Evolutionary conservation across 2,329 filamentous ascomycete genomes (phyloP).

Genomic region (Rugonectria rugulosa): DNA sequence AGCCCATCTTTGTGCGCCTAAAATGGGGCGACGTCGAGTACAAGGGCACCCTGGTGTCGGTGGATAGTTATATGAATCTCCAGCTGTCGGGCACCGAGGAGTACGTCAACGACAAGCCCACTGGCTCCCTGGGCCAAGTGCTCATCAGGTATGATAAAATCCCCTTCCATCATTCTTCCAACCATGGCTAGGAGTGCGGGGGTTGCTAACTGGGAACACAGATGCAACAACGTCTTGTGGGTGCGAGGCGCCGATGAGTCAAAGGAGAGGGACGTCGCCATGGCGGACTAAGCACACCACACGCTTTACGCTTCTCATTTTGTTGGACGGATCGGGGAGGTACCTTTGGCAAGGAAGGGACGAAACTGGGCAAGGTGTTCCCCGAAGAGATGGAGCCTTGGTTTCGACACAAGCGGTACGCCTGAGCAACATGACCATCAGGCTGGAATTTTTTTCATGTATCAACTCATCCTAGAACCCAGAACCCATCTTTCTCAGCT

Average conservation of each 20-base stretch:
- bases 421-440: not conserved
- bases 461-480: no score
- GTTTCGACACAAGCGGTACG: not conserved
- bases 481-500: no score
- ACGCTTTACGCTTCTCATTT: not conserved
- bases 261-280: slow-evolving; percentile 62
- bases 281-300: slow-evolving; percentile 44
- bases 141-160: slow-evolving; percentile 76
- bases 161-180: not conserved
- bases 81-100: slow-evolving; percentile 92
- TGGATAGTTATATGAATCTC: slow-evolving; percentile 99
- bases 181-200: rapidly evolving
- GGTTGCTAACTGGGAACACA: slow-evolving; percentile 41
- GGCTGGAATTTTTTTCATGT: not conserved
- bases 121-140: slow-evolving; percentile 86
- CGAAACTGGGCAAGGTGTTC: not conserved
- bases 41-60: slow-evolving; percentile 89
- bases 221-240: slow-evolving; percentile 98
- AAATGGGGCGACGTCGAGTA: slow-evolving; percentile 99
- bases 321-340: not conserved
- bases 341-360: slow-evolving; percentile 2
- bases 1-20: slow-evolving; percentile 87
- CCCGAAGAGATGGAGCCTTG: not conserved
- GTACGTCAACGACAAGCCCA: slow-evolving; percentile 87
- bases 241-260: slow-evolving; percentile 69